These are phyloP conservation scores for Picea sitchensis DNA, from an alignment of 75 land plant species.

Conservation along the genomic window DNA sequence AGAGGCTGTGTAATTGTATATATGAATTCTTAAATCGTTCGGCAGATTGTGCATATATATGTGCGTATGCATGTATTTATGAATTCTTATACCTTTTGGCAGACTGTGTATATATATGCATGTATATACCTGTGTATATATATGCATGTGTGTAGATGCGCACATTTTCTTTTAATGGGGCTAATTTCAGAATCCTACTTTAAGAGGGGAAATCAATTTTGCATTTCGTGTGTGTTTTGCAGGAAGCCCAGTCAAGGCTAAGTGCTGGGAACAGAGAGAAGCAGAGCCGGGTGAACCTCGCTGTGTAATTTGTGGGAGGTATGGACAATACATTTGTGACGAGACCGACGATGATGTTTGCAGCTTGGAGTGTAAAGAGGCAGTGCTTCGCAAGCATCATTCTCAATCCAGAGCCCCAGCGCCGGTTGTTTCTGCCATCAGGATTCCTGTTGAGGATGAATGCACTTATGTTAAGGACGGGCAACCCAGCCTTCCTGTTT, in stretches of 20 bases:
- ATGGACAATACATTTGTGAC: constrained; percentile 94
- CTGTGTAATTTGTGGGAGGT: constrained; percentile 81
- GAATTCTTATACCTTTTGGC: too few species aligned
- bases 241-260: constrained; percentile 52
- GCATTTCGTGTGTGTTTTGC: neutral
- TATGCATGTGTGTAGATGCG: too few species aligned
- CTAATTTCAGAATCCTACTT: too few species aligned
- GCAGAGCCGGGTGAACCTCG: constrained; percentile 75
- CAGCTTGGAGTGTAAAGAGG: constrained; percentile 76
- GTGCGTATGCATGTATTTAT: too few species aligned
- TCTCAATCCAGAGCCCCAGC: constrained; percentile 12
- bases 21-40: too few species aligned
- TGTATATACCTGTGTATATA: too few species aligned
- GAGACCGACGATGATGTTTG: constrained; percentile 90
- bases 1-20: too few species aligned
- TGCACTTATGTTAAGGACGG: constrained; percentile 60
- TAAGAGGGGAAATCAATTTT: too few species aligned
- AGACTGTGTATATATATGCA: too few species aligned
- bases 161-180: too few species aligned
- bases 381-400: constrained; percentile 27
- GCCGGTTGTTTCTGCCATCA: constrained; percentile 6
- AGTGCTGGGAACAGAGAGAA: constrained; percentile 65
- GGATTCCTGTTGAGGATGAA: constrained; percentile 50
- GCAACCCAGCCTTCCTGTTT: constrained; percentile 16
- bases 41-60: too few species aligned